Evolutionary conservation across 177 flowering plant genomes (phyloP).

Genomic region (Vitis hybrid): DNA sequence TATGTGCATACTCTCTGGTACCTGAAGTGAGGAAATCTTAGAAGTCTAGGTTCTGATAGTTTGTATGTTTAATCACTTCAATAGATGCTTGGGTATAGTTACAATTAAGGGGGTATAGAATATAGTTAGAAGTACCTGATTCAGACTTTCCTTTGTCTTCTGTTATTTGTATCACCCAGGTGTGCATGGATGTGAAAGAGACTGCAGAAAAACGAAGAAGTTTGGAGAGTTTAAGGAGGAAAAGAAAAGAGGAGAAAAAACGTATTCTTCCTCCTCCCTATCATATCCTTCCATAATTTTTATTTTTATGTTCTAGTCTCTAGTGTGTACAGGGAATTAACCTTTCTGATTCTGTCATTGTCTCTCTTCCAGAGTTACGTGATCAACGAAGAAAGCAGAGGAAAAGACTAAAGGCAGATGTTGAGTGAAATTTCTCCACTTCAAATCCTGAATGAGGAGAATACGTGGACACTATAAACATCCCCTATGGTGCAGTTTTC

Average conservation of each 20-base stretch:
- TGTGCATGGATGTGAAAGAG: conserved; percentile 46
- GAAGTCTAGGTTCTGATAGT: too few relatives aligned
- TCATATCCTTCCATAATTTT: background rate
- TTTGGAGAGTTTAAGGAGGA: conserved; percentile 39
- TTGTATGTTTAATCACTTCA: too few relatives aligned
- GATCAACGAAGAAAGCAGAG: conserved; percentile 68
- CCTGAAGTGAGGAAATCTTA: too few relatives aligned
- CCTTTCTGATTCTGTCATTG: background rate
- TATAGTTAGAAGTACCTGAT: too few relatives aligned
- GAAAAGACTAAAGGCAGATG: conserved; percentile 30
- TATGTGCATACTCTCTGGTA: too few relatives aligned
- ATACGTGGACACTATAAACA: too few relatives aligned
- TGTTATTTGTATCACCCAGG: conserved; percentile 31
- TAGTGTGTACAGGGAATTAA: background rate
- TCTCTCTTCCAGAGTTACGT: conserved; percentile 42
- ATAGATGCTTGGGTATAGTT: too few relatives aligned
- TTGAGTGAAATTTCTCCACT: background rate
- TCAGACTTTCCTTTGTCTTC: background rate
- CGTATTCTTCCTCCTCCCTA: conserved; percentile 35
- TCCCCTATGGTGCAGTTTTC: too few relatives aligned
- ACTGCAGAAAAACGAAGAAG: conserved; percentile 46
- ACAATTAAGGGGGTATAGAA: too few relatives aligned
- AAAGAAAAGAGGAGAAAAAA: conserved; percentile 71
- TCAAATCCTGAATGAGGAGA: too few relatives aligned
- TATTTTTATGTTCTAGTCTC: background rate